A percentile compares a stretch with the other conserved stretches of the same genome.
Evolutionary conservation across 345 rosid genomes (phyloP).

Genomic region (Turritis glabra): DNA sequence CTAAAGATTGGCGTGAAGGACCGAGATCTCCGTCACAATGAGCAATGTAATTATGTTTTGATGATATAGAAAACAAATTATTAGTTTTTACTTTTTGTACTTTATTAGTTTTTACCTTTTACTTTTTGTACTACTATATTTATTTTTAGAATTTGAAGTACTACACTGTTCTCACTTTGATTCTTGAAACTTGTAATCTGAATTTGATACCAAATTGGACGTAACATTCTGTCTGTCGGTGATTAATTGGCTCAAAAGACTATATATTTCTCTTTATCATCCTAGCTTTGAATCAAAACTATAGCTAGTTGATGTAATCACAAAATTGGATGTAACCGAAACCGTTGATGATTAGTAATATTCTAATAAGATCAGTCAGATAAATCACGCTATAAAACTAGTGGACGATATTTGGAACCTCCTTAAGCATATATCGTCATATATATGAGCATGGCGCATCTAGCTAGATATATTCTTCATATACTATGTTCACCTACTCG

Average conservation of each 20-base stretch:
- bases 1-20: neutral
- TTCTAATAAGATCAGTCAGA: constrained; percentile 17
- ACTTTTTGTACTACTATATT: constrained; percentile 9
- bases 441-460: constrained; percentile 11
- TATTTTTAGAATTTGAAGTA: neutral
- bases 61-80: neutral
- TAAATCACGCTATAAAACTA: constrained; percentile 22
- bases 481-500: constrained; percentile 13
- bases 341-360: constrained; percentile 36
- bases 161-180: constrained; percentile 23
- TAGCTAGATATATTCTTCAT: neutral
- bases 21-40: neutral
- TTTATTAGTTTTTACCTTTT: neutral
- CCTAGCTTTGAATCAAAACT: constrained; percentile 25
- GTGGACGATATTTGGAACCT: constrained; percentile 35
- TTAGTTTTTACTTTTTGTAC: neutral
- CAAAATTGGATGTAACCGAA: constrained; percentile 34
- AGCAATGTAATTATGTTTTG: neutral
- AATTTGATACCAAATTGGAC: constrained; percentile 10
- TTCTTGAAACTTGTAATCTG: neutral
- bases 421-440: constrained; percentile 28
- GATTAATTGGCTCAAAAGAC: constrained; percentile 4
- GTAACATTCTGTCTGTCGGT: constrained; percentile 14
- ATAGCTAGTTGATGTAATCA: constrained; percentile 26
- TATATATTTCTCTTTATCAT: neutral